phyloP scores from a whole-genome alignment of 768 basidiomycete species.

The Antrodiella citrinella region DNA sequence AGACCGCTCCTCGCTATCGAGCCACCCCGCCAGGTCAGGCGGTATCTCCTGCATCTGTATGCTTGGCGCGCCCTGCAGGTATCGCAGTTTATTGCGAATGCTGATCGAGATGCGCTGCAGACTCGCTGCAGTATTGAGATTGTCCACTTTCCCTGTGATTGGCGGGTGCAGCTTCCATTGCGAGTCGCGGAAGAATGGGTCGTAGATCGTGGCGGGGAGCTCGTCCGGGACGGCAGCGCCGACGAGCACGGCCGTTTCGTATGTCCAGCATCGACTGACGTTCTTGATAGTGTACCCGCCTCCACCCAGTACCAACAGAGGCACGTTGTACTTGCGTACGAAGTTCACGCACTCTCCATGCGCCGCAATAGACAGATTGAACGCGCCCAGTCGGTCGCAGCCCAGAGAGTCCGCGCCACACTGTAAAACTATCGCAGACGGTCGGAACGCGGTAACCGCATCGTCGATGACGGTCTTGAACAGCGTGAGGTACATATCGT shows the following conservation, averaged over 20 bases:
- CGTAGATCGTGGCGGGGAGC: slow-evolving; percentile 84
- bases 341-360: slow-evolving; percentile 98
- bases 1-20: slow-evolving; percentile 64
- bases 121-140: slow-evolving; percentile 78
- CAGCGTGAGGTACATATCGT: slow-evolving; percentile 90
- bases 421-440: slow-evolving; percentile 87
- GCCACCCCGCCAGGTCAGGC: slow-evolving; percentile 73
- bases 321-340: slow-evolving; percentile 87
- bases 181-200: slow-evolving; percentile 86
- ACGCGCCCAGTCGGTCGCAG: slow-evolving; percentile 90
- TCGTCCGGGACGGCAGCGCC: slow-evolving; percentile 78
- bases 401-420: slow-evolving; percentile 97
- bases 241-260: slow-evolving; percentile 92
- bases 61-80: slow-evolving; percentile 92
- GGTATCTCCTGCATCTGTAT: slow-evolving; percentile 96
- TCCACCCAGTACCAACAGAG: slow-evolving; percentile 86
- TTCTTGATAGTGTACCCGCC: slow-evolving; percentile 97
- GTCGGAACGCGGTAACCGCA: slow-evolving; percentile 81
- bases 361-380: slow-evolving; percentile 95
- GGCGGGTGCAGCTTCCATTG: slow-evolving; percentile 92
- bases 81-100: slow-evolving; percentile 82
- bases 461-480: slow-evolving; percentile 98
- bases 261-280: slow-evolving; percentile 97
- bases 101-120: slow-evolving; percentile 83
- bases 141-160: slow-evolving; percentile 84